These are phyloP conservation scores for Microbotryum silenes-acaulis DNA, from an alignment of 1,284 basidiomycete species.

Conservation along the genomic window DNA sequence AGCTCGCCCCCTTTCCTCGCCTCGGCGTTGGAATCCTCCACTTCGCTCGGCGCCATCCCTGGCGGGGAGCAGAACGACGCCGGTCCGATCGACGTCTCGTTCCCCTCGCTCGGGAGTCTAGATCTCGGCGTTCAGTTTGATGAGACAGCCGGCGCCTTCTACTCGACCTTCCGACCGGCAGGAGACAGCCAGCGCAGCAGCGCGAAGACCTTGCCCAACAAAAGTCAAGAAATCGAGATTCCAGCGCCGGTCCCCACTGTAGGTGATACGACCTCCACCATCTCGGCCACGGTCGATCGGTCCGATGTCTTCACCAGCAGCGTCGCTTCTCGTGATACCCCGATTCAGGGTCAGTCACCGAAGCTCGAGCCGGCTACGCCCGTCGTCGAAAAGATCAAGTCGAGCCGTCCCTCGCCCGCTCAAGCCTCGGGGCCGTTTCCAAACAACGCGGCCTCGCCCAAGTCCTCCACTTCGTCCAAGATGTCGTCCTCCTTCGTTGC, in stretches of 20 bases:
- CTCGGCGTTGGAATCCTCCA: too few relatives aligned
- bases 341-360: background rate
- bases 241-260: background rate
- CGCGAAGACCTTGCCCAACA: background rate
- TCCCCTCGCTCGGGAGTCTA: constrained; percentile 3
- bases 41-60: too few relatives aligned
- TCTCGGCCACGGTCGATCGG: background rate
- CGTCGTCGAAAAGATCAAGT: background rate
- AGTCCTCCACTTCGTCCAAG: background rate
- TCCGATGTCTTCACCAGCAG: background rate
- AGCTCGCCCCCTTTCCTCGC: too few relatives aligned
- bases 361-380: background rate
- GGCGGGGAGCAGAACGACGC: background rate
- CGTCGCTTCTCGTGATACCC: constrained; percentile 13
- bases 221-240: background rate
- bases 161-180: constrained; percentile 11
- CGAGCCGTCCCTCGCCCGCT: background rate
- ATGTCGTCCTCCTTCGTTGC: constrained; percentile 5
- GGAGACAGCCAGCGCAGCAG: too few relatives aligned
- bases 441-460: background rate
- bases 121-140: constrained; percentile 23
- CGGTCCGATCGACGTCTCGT: background rate
- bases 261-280: background rate
- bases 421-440: background rate
- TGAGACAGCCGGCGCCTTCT: background rate